phyloP scores from a whole-genome alignment of 805 yeast genomes.

The Saturnispora halmiae region DNA sequence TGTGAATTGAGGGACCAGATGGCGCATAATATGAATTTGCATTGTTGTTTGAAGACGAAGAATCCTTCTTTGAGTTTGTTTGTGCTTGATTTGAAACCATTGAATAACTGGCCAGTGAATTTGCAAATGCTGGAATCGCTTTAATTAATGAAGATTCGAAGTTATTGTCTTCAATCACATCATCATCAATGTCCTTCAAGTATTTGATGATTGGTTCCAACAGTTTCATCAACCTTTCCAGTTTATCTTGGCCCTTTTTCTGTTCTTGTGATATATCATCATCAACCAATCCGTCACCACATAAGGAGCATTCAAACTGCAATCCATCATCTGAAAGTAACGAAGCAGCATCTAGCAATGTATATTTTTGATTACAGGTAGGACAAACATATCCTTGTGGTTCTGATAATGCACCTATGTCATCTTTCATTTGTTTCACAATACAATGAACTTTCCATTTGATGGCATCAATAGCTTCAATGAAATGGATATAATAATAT shows the following conservation, averaged over 20 bases:
- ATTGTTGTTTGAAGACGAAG: not conserved
- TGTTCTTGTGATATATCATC: constrained; percentile 85
- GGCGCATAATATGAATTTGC: constrained; percentile 9
- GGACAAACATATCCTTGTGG: constrained; percentile 95
- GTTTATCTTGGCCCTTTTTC: constrained; percentile 66
- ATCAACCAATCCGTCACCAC: constrained; percentile 69
- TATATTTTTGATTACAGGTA: constrained; percentile 67
- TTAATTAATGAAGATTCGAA: constrained; percentile 76
- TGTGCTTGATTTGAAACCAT: constrained; percentile 36
- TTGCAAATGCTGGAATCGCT: constrained; percentile 77
- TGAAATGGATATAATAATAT: constrained; percentile 69
- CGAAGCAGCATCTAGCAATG: constrained; percentile 82
- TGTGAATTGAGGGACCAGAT: constrained; percentile 12
- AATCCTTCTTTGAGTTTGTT: constrained; percentile 14
- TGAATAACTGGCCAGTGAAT: constrained; percentile 60
- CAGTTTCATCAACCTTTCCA: constrained; percentile 80
- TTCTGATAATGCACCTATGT: constrained; percentile 73
- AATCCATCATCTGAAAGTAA: constrained; percentile 70
- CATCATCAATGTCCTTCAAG: constrained; percentile 73
- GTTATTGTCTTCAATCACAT: constrained; percentile 75
- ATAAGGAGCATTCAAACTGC: constrained; percentile 75
- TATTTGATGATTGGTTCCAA: constrained; percentile 80
- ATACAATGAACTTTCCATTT: constrained; percentile 93
- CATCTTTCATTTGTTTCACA: constrained; percentile 70
- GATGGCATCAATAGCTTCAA: constrained; percentile 90